phyloP scores from a whole-genome alignment of 1,139 yeast species.

The Saccharomycopsis hybrid region DNA sequence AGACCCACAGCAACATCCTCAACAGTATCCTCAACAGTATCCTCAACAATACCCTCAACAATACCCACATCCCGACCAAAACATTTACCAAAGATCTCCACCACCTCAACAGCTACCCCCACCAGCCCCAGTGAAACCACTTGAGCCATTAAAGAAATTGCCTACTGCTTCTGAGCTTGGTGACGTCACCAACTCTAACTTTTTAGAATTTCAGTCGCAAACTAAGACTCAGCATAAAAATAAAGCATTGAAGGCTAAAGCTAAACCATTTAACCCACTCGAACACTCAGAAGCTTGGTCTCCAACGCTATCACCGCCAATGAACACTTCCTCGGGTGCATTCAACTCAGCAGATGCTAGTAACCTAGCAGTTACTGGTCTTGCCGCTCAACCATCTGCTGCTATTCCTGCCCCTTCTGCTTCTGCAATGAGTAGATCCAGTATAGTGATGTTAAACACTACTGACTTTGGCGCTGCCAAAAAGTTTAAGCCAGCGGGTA shows the following conservation, averaged over 20 bases:
- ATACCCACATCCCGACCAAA: too few relatives aligned
- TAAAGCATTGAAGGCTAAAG: constrained; percentile 20
- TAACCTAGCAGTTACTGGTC: too few relatives aligned
- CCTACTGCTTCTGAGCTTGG: constrained; percentile 42
- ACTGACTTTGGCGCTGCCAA: constrained; percentile 53
- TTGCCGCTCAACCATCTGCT: constrained; percentile 2
- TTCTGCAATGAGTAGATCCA: constrained; percentile 49
- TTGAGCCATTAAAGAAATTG: constrained; percentile 39
- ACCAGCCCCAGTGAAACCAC: constrained; percentile 25
- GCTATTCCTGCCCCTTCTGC: constrained; percentile 27
- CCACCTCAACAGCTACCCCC: too few relatives aligned
- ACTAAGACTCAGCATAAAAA: constrained; percentile 32
- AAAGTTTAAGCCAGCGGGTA: constrained; percentile 64
- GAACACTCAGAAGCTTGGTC: constrained; percentile 37
- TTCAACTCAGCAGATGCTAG: background rate
- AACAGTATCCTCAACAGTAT: background rate
- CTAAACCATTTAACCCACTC: constrained; percentile 43
- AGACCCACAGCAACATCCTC: background rate
- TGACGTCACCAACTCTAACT: constrained; percentile 43
- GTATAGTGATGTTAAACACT: constrained; percentile 75
- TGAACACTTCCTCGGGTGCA: background rate
- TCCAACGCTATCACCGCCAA: constrained; percentile 21
- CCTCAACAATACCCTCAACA: constrained; percentile 4
- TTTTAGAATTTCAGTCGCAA: constrained; percentile 36
- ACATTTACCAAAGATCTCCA: too few relatives aligned